A percentile compares a stretch with the other conserved stretches of the same genome.
Conservation (phyloP, 306 rosid species). For the Ziziphus jujuba region DNA sequence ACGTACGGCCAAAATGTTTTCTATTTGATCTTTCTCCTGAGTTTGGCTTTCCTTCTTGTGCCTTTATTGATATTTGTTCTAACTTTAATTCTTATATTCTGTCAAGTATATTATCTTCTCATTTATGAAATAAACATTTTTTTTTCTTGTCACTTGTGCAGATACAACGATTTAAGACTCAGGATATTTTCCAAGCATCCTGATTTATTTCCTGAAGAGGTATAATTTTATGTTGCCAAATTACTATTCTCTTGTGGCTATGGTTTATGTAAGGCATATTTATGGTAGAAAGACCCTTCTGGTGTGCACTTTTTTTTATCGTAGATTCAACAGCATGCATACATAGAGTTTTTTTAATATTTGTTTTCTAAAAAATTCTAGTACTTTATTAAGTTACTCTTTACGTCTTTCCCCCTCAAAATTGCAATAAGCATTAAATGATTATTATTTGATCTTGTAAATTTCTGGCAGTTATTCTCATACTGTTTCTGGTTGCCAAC, state of each 20-base stretch:
- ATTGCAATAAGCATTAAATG: no score
- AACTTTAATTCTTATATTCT: conserved; percentile 4
- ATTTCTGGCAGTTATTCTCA: no score
- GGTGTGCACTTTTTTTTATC: no score
- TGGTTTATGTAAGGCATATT: no score
- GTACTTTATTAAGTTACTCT: no score
- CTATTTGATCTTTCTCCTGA: conserved; percentile 28
- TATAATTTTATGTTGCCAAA: conserved; percentile 24
- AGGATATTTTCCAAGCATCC: conserved; percentile 93
- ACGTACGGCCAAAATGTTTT: conserved; percentile 56
- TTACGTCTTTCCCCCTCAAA: no score
- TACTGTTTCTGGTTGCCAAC: no score
- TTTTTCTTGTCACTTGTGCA: conserved; percentile 35
- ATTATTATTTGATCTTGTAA: no score
- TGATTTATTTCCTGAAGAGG: conserved; percentile 89
- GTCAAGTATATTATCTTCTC: conserved; percentile 14
- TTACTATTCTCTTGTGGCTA: background rate
- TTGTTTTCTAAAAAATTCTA: no score
- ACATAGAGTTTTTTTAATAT: no score
- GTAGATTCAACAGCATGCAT: no score
- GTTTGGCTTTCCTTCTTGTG: conserved; percentile 13
- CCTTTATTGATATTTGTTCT: conserved; percentile 16
- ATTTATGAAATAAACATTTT: conserved; percentile 8
- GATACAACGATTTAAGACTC: conserved; percentile 79
- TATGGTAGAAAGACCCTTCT: no score